Conservation (phyloP, 75 land plant species). For the Sequoiadendron giganteum region DNA sequence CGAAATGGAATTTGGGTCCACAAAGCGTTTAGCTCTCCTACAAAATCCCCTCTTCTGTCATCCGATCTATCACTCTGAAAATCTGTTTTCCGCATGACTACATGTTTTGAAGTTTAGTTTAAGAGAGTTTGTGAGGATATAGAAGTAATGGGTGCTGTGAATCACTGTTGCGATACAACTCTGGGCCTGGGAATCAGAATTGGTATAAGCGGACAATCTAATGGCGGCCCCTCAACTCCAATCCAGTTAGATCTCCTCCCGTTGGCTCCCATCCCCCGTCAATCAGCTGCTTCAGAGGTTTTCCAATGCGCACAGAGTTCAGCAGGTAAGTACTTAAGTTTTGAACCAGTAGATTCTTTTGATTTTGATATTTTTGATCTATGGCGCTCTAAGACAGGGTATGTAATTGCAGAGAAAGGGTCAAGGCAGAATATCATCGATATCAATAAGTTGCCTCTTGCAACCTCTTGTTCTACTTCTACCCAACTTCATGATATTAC, state of each 20-base stretch:
- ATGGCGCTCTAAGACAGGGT: background rate
- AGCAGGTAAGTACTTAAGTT: background rate
- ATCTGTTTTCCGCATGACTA: too few relatives aligned
- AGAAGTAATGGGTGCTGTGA: background rate
- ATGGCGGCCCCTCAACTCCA: background rate
- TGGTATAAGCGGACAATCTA: background rate
- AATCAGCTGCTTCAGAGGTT: background rate
- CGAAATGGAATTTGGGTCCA: too few relatives aligned
- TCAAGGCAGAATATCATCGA: background rate
- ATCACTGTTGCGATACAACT: background rate
- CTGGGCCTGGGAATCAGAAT: background rate
- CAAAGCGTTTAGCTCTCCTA: background rate
- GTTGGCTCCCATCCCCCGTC: background rate
- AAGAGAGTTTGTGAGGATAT: background rate
- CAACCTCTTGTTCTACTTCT: background rate
- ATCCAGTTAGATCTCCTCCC: slow-evolving; percentile 1
- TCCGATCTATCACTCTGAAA: background rate
- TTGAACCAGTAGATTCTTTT: too few relatives aligned
- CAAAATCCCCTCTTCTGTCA: background rate
- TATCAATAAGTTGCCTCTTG: background rate
- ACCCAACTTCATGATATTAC: background rate
- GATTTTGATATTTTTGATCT: background rate
- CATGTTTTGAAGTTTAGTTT: too few relatives aligned
- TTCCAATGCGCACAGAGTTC: background rate
- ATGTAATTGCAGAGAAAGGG: background rate